A percentile compares a stretch with the other conserved stretches of the same genome.
These are phyloP conservation scores for Ustilago loliicola DNA, from an alignment of 1,284 basidiomycete genomes.

Conservation along the genomic window DNA sequence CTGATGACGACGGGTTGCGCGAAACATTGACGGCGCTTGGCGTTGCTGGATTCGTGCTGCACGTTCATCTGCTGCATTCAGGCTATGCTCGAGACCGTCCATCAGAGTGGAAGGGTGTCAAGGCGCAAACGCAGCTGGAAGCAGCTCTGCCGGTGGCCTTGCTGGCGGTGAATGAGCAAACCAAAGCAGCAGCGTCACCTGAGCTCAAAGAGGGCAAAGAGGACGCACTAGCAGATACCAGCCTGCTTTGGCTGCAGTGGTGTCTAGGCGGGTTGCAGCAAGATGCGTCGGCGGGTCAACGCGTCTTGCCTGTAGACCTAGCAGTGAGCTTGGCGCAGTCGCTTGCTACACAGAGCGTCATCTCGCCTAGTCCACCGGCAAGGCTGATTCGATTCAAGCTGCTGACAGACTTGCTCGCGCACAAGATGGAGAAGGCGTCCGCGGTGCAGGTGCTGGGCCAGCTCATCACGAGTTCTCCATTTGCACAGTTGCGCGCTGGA, in stretches of 20 bases:
- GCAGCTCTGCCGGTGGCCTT: slow-evolving; percentile 42
- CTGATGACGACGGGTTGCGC: slow-evolving; percentile 33
- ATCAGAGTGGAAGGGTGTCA: slow-evolving; percentile 39
- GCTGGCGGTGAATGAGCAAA: slow-evolving; percentile 39
- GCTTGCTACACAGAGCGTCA: slow-evolving; percentile 57
- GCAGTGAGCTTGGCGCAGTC: slow-evolving; percentile 43
- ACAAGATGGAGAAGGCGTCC: slow-evolving; percentile 14
- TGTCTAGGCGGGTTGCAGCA: slow-evolving; percentile 27
- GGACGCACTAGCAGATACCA: slow-evolving; percentile 41
- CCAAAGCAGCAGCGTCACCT: slow-evolving; percentile 37
- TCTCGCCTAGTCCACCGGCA: slow-evolving; percentile 45
- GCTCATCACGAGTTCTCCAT: slow-evolving; percentile 50
- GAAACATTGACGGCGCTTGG: slow-evolving; percentile 36
- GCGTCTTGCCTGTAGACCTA: slow-evolving; percentile 24
- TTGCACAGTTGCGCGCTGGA: slow-evolving; percentile 51
- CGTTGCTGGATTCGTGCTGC: slow-evolving; percentile 39
- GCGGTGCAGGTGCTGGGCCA: slow-evolving; percentile 36
- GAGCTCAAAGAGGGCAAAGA: slow-evolving; percentile 41
- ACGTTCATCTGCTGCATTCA: slow-evolving; percentile 41
- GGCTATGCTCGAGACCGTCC: slow-evolving; percentile 39
- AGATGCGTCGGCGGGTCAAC: slow-evolving; percentile 19
- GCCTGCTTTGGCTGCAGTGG: slow-evolving; percentile 52
- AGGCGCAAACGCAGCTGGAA: slow-evolving; percentile 38
- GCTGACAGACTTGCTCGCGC: slow-evolving; percentile 33
- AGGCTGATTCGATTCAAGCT: slow-evolving; percentile 48